Evolutionary conservation across 768 basidiomycete species (phyloP).

Genomic region (Cyclocybe cylindracea): DNA sequence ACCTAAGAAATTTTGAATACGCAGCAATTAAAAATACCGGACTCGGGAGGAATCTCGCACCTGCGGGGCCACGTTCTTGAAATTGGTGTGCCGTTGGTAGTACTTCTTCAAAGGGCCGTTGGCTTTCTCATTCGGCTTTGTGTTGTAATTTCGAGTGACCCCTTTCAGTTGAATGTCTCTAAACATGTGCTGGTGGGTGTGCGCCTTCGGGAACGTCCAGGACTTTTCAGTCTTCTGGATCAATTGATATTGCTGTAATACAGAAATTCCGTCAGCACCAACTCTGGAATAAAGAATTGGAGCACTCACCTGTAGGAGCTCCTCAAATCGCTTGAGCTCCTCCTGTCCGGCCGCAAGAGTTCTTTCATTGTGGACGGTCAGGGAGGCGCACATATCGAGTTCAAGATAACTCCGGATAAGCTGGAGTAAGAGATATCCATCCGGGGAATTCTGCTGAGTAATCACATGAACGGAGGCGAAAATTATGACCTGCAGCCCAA

Average conservation of each 20-base stretch:
- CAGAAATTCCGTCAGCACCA: conserved; percentile 2
- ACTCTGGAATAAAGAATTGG: not conserved
- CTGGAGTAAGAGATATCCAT: conserved; percentile 26
- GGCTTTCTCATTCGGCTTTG: conserved; percentile 28
- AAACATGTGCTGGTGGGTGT: conserved; percentile 31
- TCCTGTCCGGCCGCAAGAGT: conserved; percentile 22
- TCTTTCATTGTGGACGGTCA: conserved; percentile 31
- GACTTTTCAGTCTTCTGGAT: too few relatives aligned
- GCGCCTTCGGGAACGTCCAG: conserved; percentile 38
- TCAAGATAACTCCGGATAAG: conserved; percentile 31
- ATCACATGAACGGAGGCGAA: conserved; percentile 27
- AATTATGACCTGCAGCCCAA: conserved; percentile 25
- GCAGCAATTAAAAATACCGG: not conserved
- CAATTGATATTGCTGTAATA: not conserved
- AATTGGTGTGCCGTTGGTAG: conserved; percentile 29
- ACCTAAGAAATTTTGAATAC: not conserved
- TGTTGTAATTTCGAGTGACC: conserved; percentile 28
- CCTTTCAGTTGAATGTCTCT: conserved; percentile 33
- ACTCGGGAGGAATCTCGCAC: conserved; percentile 30
- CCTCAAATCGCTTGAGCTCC: conserved; percentile 18
- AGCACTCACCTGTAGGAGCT: conserved; percentile 20
- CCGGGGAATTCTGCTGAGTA: not conserved
- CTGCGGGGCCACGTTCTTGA: too few relatives aligned
- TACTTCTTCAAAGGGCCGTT: conserved; percentile 27
- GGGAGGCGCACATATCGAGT: conserved; percentile 26